Base-by-base conservation (phyloP, 345 rosid species). In the Eucalyptus fibrosa region DNA sequence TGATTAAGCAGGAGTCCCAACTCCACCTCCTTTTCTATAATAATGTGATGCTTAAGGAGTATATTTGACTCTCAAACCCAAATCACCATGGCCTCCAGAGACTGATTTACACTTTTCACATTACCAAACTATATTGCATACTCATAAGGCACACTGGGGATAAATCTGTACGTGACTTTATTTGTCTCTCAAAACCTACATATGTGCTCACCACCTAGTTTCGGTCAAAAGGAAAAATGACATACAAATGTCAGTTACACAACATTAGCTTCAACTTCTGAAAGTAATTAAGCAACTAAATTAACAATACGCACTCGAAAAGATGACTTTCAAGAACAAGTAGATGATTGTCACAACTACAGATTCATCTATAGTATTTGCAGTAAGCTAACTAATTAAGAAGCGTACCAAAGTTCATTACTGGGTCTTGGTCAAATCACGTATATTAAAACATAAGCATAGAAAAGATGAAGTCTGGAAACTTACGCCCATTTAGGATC, bases 401-500 rank as follows among this genome's bases (percentile, higher is more conserved):
- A 18, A 10, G 28, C 82, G 2, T 9, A 72, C 2, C 82, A 19
- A 19, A 21, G 45, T 77, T 37, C 45, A 77, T 77, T 21, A 77
- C 47, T 37, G 24, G 83, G 30, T 37, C 47, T 6, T 19, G 47
- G 83, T 37, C 47, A 77, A 77, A 40, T 77, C 28, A 77, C 24
- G 24, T 40, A 21, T 77, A 77, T 40, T 19, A 53, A 77, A 77
- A 40, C 15, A 40, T 77, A 77, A 19, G 83, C 83, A 21, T 21
- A 77, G 83, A 77, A 40, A 77, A 21, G 30, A 77, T 40, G 83
- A 77, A 77, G 83, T 77, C 47, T 40, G 28, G 28, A 21, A 77
- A 94, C 99, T 95, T 94, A 98, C 99, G 99, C 99, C 99, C 99
- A 98, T 89, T 98, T 98, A 87, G 99, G 99, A 96, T 96, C 99